These are phyloP conservation scores for Aspergillus sp. DNA, from an alignment of 2,329 filamentous ascomycete genomes.

Conservation along the genomic window DNA sequence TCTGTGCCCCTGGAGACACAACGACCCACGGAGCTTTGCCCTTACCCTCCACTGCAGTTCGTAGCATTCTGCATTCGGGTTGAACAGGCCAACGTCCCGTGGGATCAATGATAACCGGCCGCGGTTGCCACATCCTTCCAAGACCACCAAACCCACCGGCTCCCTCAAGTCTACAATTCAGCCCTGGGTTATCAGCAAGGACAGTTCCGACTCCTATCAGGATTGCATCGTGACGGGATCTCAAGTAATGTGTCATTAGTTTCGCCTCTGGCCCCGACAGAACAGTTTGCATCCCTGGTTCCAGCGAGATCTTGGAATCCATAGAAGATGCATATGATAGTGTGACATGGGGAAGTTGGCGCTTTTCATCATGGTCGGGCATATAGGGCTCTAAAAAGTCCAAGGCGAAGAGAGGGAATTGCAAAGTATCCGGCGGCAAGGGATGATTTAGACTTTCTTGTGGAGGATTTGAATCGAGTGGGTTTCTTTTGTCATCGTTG, in stretches of 20 bases:
- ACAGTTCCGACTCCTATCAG: conserved; percentile 79
- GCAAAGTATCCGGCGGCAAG: conserved; percentile 34
- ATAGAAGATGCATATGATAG: conserved; percentile 88
- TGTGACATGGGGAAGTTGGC: conserved; percentile 55
- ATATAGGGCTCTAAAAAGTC: conserved; percentile 48
- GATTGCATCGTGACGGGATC: conserved; percentile 75
- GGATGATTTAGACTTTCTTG: conserved; percentile 11
- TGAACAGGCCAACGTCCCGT: conserved; percentile 63
- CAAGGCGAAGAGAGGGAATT: conserved; percentile 40
- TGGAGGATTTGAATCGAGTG: conserved; percentile 5
- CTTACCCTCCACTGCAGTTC: conserved; percentile 55
- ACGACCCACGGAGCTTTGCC: conserved; percentile 72
- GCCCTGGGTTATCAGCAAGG: conserved; percentile 71
- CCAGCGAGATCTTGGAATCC: conserved; percentile 69
- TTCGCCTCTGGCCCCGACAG: conserved; percentile 80
- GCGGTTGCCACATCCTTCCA: conserved; percentile 57
- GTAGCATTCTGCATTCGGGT: conserved; percentile 57
- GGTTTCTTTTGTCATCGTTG: conserved; percentile 8
- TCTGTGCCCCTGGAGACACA: conserved; percentile 41
- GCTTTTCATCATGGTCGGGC: conserved; percentile 29
- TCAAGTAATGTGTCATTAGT: conserved; percentile 87
- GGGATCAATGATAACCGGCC: conserved; percentile 78
- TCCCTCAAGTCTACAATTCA: conserved; percentile 71
- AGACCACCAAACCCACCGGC: conserved; percentile 51
- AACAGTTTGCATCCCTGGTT: conserved; percentile 71